phyloP scores from a whole-genome alignment of 2,329 filamentous ascomycete species.

The Onygenales sp. region DNA sequence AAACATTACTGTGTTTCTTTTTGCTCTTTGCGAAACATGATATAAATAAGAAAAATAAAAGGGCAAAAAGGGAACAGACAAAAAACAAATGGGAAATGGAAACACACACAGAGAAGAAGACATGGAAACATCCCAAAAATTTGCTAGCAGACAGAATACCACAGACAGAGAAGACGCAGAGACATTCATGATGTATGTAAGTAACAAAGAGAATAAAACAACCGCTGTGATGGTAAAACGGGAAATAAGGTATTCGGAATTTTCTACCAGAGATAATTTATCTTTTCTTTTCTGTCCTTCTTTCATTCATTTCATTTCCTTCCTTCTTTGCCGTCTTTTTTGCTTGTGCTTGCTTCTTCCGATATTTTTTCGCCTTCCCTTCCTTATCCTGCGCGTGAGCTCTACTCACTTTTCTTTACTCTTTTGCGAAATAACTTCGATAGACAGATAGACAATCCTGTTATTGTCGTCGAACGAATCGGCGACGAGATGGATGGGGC shows the following conservation, averaged over 20 bases:
- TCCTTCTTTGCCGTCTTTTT: too few relatives aligned
- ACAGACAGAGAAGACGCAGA: not conserved
- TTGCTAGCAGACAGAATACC: not conserved
- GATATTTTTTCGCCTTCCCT: not conserved
- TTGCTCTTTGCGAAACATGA: conserved; percentile 5
- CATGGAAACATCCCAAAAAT: not conserved
- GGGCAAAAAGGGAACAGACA: conserved; percentile 9
- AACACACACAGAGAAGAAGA: not conserved
- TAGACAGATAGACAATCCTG: not conserved
- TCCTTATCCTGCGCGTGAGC: not conserved
- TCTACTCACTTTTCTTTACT: not conserved
- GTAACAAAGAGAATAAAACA: not conserved
- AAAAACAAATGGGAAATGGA: conserved; percentile 1
- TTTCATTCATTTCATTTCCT: too few relatives aligned
- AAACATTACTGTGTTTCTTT: conserved; percentile 5
- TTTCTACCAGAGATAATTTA: not conserved
- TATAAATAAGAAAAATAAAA: conserved; percentile 10
- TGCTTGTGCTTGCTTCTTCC: too few relatives aligned
- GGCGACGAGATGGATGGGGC: too few relatives aligned
- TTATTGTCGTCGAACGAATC: too few relatives aligned
- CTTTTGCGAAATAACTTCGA: not conserved
- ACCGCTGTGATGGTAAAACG: not conserved
- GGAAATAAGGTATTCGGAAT: not conserved
- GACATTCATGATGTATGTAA: not conserved
- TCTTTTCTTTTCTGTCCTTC: not conserved